Evolutionary conservation across 2,329 filamentous ascomycete genomes (phyloP).

Genomic region (Teratosphaeria epicoccoides): DNA sequence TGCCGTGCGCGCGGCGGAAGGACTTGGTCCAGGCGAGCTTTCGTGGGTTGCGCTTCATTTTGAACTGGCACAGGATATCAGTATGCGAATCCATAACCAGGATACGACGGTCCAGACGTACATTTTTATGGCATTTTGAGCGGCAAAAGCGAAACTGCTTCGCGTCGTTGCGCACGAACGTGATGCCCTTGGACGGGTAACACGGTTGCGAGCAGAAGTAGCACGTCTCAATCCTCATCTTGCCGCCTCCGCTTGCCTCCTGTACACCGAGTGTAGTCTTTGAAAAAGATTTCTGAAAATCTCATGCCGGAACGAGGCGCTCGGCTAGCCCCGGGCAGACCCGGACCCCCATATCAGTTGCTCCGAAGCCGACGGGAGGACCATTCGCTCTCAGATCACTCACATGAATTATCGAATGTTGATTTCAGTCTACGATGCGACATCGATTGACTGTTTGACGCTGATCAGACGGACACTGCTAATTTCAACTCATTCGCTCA

Average conservation of each 20-base stretch:
- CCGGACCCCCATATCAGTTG: too few relatives aligned
- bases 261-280: too few relatives aligned
- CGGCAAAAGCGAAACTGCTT: conserved; percentile 58
- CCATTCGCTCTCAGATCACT: too few relatives aligned
- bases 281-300: too few relatives aligned
- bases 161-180: conserved; percentile 57
- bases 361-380: too few relatives aligned
- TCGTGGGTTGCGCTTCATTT: conserved; percentile 96
- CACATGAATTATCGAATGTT: too few relatives aligned
- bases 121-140: conserved; percentile 54
- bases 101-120: conserved; percentile 5
- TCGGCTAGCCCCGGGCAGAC: too few relatives aligned
- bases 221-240: conserved; percentile 50
- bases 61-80: conserved; percentile 48
- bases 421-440: too few relatives aligned
- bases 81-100: not conserved
- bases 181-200: conserved; percentile 56
- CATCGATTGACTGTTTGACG: too few relatives aligned
- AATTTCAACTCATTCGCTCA: too few relatives aligned
- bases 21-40: conserved; percentile 97
- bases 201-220: conserved; percentile 61
- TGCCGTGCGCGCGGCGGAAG: conserved; percentile 74
- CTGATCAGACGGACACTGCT: too few relatives aligned
- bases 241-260: not conserved
- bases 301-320: too few relatives aligned